Evolutionary conservation across 225 moss, liverwort and hornwort genomes (phyloP), one percentile per base, ranked within the genome.

Genomic region (Physcomitrellopsis africana): DNA sequence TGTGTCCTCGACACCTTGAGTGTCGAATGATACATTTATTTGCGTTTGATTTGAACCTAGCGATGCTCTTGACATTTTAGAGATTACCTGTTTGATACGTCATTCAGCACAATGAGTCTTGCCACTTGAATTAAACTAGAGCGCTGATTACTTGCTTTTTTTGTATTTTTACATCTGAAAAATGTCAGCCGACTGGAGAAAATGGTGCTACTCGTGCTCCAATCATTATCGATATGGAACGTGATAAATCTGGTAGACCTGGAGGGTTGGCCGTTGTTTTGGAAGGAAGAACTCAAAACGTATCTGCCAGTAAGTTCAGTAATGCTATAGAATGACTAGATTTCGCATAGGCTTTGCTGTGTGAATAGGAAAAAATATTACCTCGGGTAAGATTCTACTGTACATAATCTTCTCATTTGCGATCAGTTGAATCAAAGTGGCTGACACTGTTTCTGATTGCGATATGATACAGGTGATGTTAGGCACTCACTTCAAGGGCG

Each of bases 171-270:
- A 37, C 1, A 37, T 37, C 15, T 48, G 62, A n/a, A n/a, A 46
- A 54, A 18, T 66, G 26, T 58, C 86, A 95, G 94, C 94, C 94
- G 52, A 95, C 94, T 42, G 94, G 94, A 83, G 94, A 95, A 80
- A 95, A 95, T 91, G 94, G 94, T 70, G 94, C 92, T 56, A 95
- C 94, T 17, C 92, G 94, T 51, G 86, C 90, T 73, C 94, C 94
- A 49, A 92, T 95, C 51, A 78, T 95, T 55, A 80, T 95, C 64
- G 94, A 95, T 69, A 85, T 95, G 91, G 89, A 91, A 80, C 91
- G 88, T 46, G 92, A 87, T 68, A 85, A 70, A 68, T 79, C 86
- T 52, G 81, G 81, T 77, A 86, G 78, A 81, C 86, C 90, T 72
- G 81, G 89, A 77, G 92, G 89, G 43, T 74, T 95, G 84, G 86